Evolutionary conservation across 352 stramenopile species (phyloP).

Genomic region (Phytopythium helicoides): DNA sequence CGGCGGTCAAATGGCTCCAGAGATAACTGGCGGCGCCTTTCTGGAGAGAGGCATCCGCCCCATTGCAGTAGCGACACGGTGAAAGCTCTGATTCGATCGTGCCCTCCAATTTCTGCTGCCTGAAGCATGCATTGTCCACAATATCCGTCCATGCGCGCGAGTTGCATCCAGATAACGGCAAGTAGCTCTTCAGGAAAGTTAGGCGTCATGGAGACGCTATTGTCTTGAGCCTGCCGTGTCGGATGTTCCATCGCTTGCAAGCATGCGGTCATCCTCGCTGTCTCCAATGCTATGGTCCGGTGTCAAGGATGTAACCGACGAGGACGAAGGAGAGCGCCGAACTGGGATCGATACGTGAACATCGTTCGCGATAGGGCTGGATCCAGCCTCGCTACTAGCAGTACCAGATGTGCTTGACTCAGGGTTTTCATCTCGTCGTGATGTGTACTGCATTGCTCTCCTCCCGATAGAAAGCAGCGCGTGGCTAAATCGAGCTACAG

Average conservation of each 20-base stretch:
- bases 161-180: constrained; percentile 79
- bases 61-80: constrained; percentile 70
- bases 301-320: constrained; percentile 2
- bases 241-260: constrained; percentile 11
- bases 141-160: constrained; percentile 77
- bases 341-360: constrained; percentile 27
- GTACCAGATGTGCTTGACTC: not conserved
- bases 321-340: constrained; percentile 7
- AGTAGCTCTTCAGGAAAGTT: constrained; percentile 67
- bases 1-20: constrained; percentile 68
- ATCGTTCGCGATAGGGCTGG: not conserved
- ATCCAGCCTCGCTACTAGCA: not conserved
- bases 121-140: constrained; percentile 81
- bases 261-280: constrained; percentile 22
- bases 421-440: constrained; percentile 20
- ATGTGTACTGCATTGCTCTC: constrained; percentile 53
- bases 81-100: constrained; percentile 83
- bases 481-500: constrained; percentile 61
- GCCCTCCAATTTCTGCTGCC: constrained; percentile 63
- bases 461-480: constrained; percentile 58
- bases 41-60: constrained; percentile 47
- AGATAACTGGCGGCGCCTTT: constrained; percentile 30
- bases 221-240: not conserved
- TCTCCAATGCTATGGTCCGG: constrained; percentile 9
- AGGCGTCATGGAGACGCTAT: constrained; percentile 13